Percentiles rank a stretch among this genome's conserved stretches.
Evolutionary conservation across 352 stramenopile species (phyloP).

Genomic region (Aphanomyces cochlioides): DNA sequence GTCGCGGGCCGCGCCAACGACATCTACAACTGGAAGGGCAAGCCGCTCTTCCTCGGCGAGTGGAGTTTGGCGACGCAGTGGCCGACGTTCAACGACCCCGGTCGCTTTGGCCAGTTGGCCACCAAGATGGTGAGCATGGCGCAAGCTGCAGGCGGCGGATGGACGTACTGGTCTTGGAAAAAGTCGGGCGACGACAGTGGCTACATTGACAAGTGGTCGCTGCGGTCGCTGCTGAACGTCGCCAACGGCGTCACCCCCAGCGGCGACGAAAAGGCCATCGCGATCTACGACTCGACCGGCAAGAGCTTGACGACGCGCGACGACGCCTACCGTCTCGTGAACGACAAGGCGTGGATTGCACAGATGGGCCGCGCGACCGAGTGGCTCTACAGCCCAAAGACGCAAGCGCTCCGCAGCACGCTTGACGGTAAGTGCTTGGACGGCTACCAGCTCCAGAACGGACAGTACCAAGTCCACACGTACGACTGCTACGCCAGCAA

Average conservation of each 20-base stretch:
- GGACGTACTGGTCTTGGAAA: constrained; percentile 30
- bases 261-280: background rate
- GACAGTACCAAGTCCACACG: background rate
- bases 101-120: constrained; percentile 1
- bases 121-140: constrained; percentile 5
- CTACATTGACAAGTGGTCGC: constrained; percentile 18
- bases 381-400: constrained; percentile 7
- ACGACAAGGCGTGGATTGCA: constrained; percentile 4
- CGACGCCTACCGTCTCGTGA: constrained; percentile 1
- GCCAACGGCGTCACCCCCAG: background rate
- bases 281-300: background rate
- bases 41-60: constrained; percentile 31
- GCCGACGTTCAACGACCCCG: background rate
- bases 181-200: constrained; percentile 10
- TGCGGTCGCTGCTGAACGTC: constrained; percentile 14
- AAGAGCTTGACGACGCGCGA: background rate
- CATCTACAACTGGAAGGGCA: constrained; percentile 34
- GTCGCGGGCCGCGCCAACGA: constrained; percentile 7
- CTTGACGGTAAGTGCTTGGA: constrained; percentile 6
- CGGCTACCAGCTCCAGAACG: background rate
- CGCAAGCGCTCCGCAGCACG: background rate
- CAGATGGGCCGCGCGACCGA: background rate
- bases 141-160: background rate
- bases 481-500: background rate
- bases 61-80: constrained; percentile 31